These are phyloP conservation scores for Talaromyces verruculosus DNA, from an alignment of 2,329 filamentous ascomycete species.

Conservation along the genomic window DNA sequence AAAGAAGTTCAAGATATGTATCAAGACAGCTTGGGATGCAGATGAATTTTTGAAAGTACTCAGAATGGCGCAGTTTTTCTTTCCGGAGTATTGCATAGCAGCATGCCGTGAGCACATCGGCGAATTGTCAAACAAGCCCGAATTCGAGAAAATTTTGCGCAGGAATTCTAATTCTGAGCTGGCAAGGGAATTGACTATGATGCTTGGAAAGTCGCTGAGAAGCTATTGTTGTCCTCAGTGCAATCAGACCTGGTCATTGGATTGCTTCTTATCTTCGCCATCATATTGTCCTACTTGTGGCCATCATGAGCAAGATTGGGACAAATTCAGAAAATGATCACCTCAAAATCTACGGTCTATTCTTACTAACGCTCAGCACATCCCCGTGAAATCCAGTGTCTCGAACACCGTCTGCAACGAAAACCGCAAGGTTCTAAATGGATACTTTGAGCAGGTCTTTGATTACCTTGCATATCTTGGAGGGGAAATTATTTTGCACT, in stretches of 20 bases:
- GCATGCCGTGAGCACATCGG: background rate
- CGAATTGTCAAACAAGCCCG: background rate
- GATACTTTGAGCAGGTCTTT: conserved; percentile 59
- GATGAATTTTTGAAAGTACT: background rate
- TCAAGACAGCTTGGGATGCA: background rate
- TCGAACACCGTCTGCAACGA: conserved; percentile 15
- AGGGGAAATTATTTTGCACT: too few relatives aligned
- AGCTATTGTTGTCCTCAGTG: background rate
- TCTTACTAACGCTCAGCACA: conserved; percentile 25
- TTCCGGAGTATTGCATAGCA: background rate
- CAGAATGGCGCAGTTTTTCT: rapidly evolving
- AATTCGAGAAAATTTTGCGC: background rate
- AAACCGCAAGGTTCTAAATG: conserved; percentile 51
- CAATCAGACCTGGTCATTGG: background rate
- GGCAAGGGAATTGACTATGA: background rate
- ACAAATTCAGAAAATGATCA: background rate
- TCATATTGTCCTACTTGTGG: background rate
- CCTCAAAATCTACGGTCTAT: conserved; percentile 27
- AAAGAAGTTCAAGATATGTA: background rate
- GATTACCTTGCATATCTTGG: conserved; percentile 47
- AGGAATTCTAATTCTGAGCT: background rate
- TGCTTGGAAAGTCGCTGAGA: background rate
- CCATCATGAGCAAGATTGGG: background rate
- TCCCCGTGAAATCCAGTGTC: background rate
- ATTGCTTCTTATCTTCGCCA: background rate